Percentiles rank a stretch among this genome's conserved stretches.
Evolutionary conservation across 345 rosid species (phyloP).

Genomic region (Populus tremula): DNA sequence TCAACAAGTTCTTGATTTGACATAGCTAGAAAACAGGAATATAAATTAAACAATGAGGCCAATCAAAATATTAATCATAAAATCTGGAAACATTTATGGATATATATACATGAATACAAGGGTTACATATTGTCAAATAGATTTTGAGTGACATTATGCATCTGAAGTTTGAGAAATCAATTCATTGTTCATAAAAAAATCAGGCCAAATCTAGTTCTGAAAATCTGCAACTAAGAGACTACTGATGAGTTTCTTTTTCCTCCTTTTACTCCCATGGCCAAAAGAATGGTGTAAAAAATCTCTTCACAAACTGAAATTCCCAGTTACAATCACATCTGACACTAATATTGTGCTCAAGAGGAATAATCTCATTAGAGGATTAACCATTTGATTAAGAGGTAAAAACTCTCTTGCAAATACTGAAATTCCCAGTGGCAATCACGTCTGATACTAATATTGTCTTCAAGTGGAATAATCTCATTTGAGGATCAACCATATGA

Average conservation of each 20-base stretch:
- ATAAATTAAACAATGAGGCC: background rate
- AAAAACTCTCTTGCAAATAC: background rate
- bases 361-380: too few species aligned
- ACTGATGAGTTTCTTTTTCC: background rate
- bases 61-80: too few species aligned
- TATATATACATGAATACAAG: background rate
- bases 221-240: too few species aligned
- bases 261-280: background rate
- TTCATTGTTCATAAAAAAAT: too few species aligned
- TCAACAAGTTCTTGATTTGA: slow-evolving; percentile 83
- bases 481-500: too few species aligned
- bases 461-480: too few species aligned
- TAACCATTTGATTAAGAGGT: too few species aligned
- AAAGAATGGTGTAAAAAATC: background rate
- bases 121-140: background rate
- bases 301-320: background rate
- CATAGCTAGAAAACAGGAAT: slow-evolving; percentile 54
- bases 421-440: background rate
- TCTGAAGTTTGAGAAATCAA: background rate
- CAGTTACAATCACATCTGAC: background rate
- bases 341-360: background rate
- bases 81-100: background rate
- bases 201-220: too few species aligned
- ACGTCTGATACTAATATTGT: background rate
- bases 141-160: background rate